Evolutionary conservation across 441 rosid genomes (phyloP).

Genomic region (Brassica hybrid): DNA sequence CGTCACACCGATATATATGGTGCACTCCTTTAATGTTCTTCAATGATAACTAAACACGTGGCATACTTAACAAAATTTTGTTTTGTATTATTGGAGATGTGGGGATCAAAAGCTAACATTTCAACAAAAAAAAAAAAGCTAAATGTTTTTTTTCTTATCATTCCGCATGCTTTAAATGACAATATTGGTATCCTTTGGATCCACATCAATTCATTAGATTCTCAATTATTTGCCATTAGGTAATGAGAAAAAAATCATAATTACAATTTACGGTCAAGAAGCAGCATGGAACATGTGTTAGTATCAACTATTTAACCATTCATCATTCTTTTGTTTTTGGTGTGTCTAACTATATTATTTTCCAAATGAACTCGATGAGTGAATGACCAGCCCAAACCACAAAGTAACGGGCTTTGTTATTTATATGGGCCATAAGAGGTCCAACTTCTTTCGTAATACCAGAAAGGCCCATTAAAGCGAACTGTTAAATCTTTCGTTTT

Average conservation of each 20-base stretch:
- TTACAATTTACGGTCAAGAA: neutral
- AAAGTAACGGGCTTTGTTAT: neutral
- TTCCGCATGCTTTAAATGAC: too few relatives aligned
- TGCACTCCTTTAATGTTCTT: neutral
- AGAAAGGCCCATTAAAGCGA: neutral
- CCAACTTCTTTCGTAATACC: neutral
- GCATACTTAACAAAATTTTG: neutral
- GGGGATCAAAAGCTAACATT: neutral
- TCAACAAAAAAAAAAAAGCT: too few relatives aligned
- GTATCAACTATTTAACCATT: too few relatives aligned
- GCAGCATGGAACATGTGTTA: neutral
- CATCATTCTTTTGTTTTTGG: neutral
- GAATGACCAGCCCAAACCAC: neutral
- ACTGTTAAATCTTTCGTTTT: neutral
- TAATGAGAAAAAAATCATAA: too few relatives aligned
- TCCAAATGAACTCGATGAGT: neutral
- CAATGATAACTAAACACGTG: neutral
- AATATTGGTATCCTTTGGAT: too few relatives aligned
- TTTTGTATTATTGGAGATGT: conserved; percentile 3
- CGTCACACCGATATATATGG: neutral
- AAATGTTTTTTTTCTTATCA: neutral
- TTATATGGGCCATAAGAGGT: neutral
- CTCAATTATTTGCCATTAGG: too few relatives aligned
- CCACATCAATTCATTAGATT: too few relatives aligned
- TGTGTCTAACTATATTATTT: neutral